A percentile compares a stretch with the other conserved stretches of the same genome.
Evolutionary conservation across 805 yeast genomes (phyloP).

Genomic region (Metschnikowia matae): DNA sequence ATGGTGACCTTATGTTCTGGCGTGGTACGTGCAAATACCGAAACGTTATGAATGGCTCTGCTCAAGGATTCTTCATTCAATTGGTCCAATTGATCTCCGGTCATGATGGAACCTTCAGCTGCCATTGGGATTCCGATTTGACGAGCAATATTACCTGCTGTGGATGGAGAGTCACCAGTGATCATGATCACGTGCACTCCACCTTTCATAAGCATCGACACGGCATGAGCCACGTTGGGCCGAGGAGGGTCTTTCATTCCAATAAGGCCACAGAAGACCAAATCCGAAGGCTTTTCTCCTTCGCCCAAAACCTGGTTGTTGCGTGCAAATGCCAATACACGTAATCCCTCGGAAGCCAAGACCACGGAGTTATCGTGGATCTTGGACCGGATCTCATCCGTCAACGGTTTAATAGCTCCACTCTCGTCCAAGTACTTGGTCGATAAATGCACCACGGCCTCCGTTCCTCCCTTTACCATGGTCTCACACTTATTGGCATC

Average conservation of each 20-base stretch:
- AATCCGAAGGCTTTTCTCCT: slow-evolving; percentile 28
- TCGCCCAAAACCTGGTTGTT: slow-evolving; percentile 40
- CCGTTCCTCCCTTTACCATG: slow-evolving; percentile 88
- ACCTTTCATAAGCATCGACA: slow-evolving; percentile 75
- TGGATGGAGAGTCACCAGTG: slow-evolving; percentile 88
- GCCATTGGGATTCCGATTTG: slow-evolving; percentile 85
- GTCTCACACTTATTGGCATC: slow-evolving; percentile 53
- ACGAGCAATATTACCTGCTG: slow-evolving; percentile 79
- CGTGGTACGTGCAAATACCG: slow-evolving; percentile 91
- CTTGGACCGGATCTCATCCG: slow-evolving; percentile 42
- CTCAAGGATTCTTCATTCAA: slow-evolving; percentile 72
- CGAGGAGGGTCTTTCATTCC: slow-evolving; percentile 99
- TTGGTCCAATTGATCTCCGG: slow-evolving; percentile 77
- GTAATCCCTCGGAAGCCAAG: slow-evolving; percentile 78
- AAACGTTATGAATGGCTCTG: slow-evolving; percentile 72
- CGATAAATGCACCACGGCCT: slow-evolving; percentile 61
- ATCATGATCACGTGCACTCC: slow-evolving; percentile 98
- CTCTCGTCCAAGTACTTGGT: slow-evolving; percentile 53
- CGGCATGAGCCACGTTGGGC: slow-evolving; percentile 72
- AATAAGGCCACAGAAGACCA: slow-evolving; percentile 78
- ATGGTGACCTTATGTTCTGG: slow-evolving; percentile 91
- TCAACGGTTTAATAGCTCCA: slow-evolving; percentile 59
- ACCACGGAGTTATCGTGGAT: slow-evolving; percentile 55
- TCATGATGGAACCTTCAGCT: slow-evolving; percentile 65
- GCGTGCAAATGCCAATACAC: slow-evolving; percentile 79